These are phyloP conservation scores for Stereocaulon alpinum DNA, from an alignment of 495 filamentous ascomycete genomes.

Conservation along the genomic window DNA sequence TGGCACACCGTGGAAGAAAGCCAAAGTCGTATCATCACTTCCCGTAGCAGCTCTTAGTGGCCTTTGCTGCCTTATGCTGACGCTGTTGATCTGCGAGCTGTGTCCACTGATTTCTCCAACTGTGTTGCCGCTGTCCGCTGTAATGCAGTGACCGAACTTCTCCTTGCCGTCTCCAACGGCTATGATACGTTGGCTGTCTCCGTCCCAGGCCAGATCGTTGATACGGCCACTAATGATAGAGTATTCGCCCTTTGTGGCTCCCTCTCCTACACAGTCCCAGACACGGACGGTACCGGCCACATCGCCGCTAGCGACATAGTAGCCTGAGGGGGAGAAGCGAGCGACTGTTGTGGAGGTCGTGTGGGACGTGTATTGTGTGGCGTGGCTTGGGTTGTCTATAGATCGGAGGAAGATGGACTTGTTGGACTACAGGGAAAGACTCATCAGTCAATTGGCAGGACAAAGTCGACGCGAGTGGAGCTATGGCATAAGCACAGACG, in stretches of 20 bases:
- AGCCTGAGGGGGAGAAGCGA: constrained; percentile 88
- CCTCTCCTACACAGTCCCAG: constrained; percentile 63
- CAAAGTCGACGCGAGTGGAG: too few relatives aligned
- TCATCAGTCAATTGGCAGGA: constrained; percentile 12
- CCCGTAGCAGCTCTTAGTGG: constrained; percentile 85
- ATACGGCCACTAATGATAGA: constrained; percentile 89
- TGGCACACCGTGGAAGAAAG: constrained; percentile 86
- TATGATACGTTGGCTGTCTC: constrained; percentile 90
- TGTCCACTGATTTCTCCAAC: constrained; percentile 92
- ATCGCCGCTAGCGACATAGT: constrained; percentile 92
- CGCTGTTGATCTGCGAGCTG: constrained; percentile 78
- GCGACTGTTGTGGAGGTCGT: constrained; percentile 82
- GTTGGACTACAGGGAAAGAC: constrained; percentile 51
- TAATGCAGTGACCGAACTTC: constrained; percentile 87
- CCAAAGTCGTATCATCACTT: constrained; percentile 76
- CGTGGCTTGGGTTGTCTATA: constrained; percentile 74
- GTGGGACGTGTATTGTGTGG: constrained; percentile 84
- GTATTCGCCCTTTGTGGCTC: constrained; percentile 67
- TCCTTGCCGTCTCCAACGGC: constrained; percentile 93
- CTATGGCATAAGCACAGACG: too few relatives aligned
- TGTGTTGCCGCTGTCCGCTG: constrained; percentile 88
- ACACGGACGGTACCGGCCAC: constrained; percentile 71
- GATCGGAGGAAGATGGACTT: constrained; percentile 93
- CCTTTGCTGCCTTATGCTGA: constrained; percentile 80
- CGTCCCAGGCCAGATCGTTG: constrained; percentile 95